phyloP scores from a whole-genome alignment of 2,329 filamentous ascomycete species.

The Penicillium sp. region DNA sequence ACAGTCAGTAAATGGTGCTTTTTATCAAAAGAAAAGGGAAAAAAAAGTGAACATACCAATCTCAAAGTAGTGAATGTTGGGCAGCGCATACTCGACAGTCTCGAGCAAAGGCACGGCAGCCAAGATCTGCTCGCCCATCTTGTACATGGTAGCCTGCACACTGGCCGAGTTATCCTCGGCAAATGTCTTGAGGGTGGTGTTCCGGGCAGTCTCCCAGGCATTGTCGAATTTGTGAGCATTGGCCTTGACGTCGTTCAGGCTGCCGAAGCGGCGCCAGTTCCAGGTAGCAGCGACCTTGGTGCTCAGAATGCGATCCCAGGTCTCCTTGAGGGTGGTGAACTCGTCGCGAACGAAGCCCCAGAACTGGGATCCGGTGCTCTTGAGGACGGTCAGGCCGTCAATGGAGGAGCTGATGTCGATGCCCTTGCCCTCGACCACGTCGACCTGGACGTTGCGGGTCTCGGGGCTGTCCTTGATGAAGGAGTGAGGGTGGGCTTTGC shows the following conservation, averaged over 20 bases:
- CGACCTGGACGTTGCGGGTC: conserved; percentile 78
- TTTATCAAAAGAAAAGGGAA: neutral
- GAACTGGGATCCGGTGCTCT: conserved; percentile 96
- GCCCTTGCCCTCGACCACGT: conserved; percentile 66
- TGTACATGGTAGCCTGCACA: conserved; percentile 98
- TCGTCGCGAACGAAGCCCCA: conserved; percentile 92
- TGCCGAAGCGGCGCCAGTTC: conserved; percentile 75
- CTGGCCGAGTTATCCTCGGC: conserved; percentile 88
- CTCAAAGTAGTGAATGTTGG: conserved; percentile 99
- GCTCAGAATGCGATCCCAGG: conserved; percentile 92
- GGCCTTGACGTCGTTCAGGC: conserved; percentile 66
- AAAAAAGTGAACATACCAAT: conserved; percentile 56
- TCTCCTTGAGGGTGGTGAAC: conserved; percentile 86
- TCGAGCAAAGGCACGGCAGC: conserved; percentile 70
- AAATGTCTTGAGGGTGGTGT: conserved; percentile 88
- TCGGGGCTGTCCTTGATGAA: conserved; percentile 90
- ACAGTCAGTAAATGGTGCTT: conserved; percentile 6
- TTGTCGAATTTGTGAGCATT: conserved; percentile 70
- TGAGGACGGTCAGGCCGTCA: conserved; percentile 81
- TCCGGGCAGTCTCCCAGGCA: conserved; percentile 75
- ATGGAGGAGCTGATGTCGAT: conserved; percentile 78
- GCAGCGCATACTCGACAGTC: conserved; percentile 77
- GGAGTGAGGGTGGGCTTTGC: conserved; percentile 89
- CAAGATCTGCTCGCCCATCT: conserved; percentile 90
- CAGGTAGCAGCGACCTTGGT: conserved; percentile 88